Evolutionary conservation across 495 filamentous ascomycete species (phyloP), one percentile per base, ranked within the genome.

Genomic region (Astrocystis sublimbata): DNA sequence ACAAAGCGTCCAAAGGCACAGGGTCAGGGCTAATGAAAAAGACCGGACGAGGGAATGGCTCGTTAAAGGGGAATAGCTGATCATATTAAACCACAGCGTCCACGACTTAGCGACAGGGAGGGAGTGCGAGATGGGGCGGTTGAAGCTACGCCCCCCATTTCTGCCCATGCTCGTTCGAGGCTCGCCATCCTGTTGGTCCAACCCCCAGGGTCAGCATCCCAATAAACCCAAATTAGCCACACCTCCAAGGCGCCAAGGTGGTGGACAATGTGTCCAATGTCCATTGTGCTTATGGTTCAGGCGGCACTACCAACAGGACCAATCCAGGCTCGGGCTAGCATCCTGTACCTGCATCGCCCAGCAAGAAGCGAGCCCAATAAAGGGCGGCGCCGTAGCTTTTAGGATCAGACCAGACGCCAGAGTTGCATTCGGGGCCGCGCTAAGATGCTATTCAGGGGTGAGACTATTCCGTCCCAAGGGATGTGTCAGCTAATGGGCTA

Each of bases 91-190:
- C 13, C 42, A 66, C 46, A 50, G 33, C 42, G n/a, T 40, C n/a
- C 26, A 24, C 47, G 33, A 62, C 64, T 61, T 60, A 56, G 61
- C 61, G 55, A 63, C 65, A 45, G 64, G 64, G 65, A 46, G 61
- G 58, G 50, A 57, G 33, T 60, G 55, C 26, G 51, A 24, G 51
- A 46, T 15, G 52, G 59, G 68, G 68, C 56, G 42, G 43, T 49
- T 58, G 31, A 49, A 36, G 56, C 36, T 17, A 31, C 38, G 49
- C 56, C 31, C 56, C 56, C 56, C 55, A n/a, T n/a, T n/a, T n/a
- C 50, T 36, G 35, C 50, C 56, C 2, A 50, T 59, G 6, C 19
- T 59, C 45, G 26, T 42, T 28, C 43, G 31, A 35, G 1, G 43
- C 56, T 50, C 56, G 43, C 40, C 43, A 35, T 59, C 45, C 30